Conservation (phyloP, 169 alveolate species). For the Plasmodium chabaudi region DNA sequence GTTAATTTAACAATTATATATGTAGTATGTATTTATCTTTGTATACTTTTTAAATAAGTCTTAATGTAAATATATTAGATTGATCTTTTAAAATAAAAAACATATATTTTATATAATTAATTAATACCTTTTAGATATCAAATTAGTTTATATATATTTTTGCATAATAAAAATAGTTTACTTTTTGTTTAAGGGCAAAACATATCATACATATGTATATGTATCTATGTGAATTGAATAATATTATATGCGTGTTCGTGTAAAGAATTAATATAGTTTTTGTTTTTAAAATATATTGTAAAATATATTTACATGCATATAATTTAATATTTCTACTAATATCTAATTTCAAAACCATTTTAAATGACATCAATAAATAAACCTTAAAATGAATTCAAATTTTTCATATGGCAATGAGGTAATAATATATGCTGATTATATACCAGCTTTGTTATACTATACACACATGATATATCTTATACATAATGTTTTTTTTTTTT, state of each 20-base stretch:
- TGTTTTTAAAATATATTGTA: not conserved
- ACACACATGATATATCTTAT: conserved; percentile 3
- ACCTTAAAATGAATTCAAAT: conserved; percentile 30
- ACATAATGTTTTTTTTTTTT: not conserved
- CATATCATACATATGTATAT: conserved; percentile 3
- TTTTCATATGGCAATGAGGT: conserved; percentile 39
- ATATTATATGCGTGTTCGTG: not conserved
- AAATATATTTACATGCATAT: not conserved
- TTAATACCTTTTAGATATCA: no score
- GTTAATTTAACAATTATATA: no score
- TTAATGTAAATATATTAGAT: no score
- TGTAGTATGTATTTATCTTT: no score
- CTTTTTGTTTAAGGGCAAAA: not conserved
- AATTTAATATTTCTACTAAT: not conserved
- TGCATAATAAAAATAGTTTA: no score
- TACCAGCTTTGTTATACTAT: not conserved
- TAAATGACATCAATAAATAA: conserved; percentile 39
- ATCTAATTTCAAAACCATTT: conserved; percentile 15
- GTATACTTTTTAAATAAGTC: no score
- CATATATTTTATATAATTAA: no score
- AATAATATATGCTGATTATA: not conserved
- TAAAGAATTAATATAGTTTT: not conserved
- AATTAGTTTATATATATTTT: no score
- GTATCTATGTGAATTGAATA: not conserved
- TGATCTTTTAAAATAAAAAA: no score